Evolutionary conservation across 495 filamentous ascomycete species (phyloP).

Genomic region (Lasiosphaeriaceae sp.): DNA sequence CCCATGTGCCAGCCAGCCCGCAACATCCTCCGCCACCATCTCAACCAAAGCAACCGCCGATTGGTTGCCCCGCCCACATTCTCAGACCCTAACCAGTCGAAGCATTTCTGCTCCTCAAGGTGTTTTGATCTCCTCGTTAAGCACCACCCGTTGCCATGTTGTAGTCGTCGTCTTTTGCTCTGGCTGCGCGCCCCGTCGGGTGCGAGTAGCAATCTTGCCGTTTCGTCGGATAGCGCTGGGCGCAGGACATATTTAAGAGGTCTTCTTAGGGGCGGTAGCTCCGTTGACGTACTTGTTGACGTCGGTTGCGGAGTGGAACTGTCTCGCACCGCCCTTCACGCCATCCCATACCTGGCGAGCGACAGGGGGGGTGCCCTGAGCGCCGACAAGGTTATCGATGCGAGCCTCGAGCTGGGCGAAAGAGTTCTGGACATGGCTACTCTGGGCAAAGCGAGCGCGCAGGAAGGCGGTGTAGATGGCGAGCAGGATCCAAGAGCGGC

Average conservation of each 20-base stretch:
- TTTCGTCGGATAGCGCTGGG: neutral
- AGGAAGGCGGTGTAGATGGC: slow-evolving; percentile 87
- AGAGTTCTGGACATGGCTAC: slow-evolving; percentile 80
- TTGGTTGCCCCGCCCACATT: neutral
- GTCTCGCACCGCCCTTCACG: slow-evolving; percentile 67
- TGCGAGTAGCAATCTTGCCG: slow-evolving; percentile 15
- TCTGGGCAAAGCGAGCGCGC: slow-evolving; percentile 85
- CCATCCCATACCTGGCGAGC: slow-evolving; percentile 77
- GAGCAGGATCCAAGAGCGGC: slow-evolving; percentile 84
- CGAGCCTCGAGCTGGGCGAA: slow-evolving; percentile 68
- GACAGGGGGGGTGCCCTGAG: slow-evolving; percentile 83
- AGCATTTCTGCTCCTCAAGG: neutral
- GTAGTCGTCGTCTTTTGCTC: neutral
- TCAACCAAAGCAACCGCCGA: neutral
- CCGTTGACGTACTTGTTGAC: slow-evolving; percentile 62
- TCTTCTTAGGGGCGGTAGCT: slow-evolving; percentile 50
- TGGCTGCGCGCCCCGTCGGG: slow-evolving; percentile 5
- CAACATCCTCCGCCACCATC: neutral
- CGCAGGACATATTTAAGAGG: slow-evolving; percentile 23
- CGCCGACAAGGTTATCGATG: slow-evolving; percentile 74
- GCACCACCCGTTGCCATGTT: neutral
- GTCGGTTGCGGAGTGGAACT: slow-evolving; percentile 78
- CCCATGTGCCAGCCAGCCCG: neutral
- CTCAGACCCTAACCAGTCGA: neutral
- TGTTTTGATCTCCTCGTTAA: neutral